These are phyloP conservation scores for Plantago rigida DNA, from an alignment of 305 asterid genomes.

Conservation along the genomic window DNA sequence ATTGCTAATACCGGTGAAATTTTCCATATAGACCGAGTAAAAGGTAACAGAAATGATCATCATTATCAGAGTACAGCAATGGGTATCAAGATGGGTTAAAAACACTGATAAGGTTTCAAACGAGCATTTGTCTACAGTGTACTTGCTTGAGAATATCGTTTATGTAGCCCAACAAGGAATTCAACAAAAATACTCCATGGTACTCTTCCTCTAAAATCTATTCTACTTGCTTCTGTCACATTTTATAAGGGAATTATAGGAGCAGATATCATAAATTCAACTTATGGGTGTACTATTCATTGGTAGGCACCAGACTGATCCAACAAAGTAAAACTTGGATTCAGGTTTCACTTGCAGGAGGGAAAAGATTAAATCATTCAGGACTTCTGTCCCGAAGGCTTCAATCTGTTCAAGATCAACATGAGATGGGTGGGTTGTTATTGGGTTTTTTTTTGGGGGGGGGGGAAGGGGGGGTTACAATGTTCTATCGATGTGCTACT, in stretches of 20 bases:
- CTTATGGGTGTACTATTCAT: neutral
- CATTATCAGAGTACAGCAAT: neutral
- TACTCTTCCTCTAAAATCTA: neutral
- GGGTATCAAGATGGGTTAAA: neutral
- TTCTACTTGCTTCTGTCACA: neutral
- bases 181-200: neutral
- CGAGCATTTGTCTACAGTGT: neutral
- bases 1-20: conserved; percentile 1
- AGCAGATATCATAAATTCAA: neutral
- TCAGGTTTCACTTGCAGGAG: neutral
- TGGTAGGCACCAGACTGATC: neutral
- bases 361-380: no score
- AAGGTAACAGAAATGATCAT: neutral
- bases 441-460: neutral
- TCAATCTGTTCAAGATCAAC: neutral
- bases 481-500: no score
- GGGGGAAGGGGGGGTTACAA: no score
- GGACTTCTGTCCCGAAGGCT: neutral
- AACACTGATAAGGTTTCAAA: neutral
- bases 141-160: neutral
- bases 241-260: neutral
- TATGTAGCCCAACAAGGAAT: neutral
- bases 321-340: neutral
- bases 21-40: neutral
- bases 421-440: neutral